Conservation (phyloP, 441 rosid species). For the Kokia cookei region DNA sequence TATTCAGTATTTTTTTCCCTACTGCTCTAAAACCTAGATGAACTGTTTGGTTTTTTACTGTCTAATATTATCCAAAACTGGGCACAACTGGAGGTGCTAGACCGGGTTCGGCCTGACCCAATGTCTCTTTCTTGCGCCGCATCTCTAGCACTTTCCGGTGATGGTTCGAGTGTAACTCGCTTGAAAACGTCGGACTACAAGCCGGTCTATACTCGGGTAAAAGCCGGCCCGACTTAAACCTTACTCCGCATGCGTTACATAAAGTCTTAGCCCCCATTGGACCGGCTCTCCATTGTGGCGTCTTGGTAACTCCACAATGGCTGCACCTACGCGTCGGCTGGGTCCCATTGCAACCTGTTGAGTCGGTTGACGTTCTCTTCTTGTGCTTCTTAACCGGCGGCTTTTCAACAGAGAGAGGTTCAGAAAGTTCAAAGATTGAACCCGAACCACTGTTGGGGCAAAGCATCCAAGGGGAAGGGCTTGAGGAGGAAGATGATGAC, state of each 20-base stretch:
- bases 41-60: not conserved
- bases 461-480: constrained; percentile 33
- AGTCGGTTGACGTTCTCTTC: constrained; percentile 25
- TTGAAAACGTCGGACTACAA: constrained; percentile 85
- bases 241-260: constrained; percentile 93
- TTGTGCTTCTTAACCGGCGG: constrained; percentile 37
- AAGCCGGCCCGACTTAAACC: constrained; percentile 86
- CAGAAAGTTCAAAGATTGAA: constrained; percentile 23
- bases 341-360: constrained; percentile 12
- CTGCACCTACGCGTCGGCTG: constrained; percentile 61
- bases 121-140: constrained; percentile 61
- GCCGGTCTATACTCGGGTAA: constrained; percentile 93
- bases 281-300: constrained; percentile 97
- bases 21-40: constrained; percentile 2
- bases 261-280: constrained; percentile 90
- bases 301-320: constrained; percentile 92
- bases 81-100: constrained; percentile 24
- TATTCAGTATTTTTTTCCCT: not conserved
- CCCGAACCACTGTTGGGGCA: constrained; percentile 6
- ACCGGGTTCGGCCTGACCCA: constrained; percentile 37
- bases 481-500: constrained; percentile 39
- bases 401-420: constrained; percentile 20
- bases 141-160: constrained; percentile 91
- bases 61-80: constrained; percentile 35
- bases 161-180: constrained; percentile 74